Base-by-base conservation (phyloP, 176 grass and related monocot genomes). In the Ananas comosus region DNA sequence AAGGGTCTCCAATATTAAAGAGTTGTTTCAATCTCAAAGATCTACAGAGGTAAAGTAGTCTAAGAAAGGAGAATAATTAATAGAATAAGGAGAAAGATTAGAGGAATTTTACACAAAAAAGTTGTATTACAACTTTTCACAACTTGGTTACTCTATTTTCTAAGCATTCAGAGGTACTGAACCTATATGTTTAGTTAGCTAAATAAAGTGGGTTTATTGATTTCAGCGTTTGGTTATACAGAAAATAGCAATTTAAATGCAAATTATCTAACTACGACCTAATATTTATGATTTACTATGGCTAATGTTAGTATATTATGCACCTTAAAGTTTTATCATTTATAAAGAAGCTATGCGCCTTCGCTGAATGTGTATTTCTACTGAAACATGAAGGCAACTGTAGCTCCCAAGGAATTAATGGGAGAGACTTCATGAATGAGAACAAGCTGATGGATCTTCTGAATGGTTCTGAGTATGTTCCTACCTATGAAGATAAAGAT, bases 401-500 rank as follows among this genome's bases (percentile, higher is more conserved):
- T 47, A 69, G 71, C 11, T 50, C 8, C 17, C 29, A 65, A 52
- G 70, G 74, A 29, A 82, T 57, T 69, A 68, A 42, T 11, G 74
- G 65, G 25, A 76, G 51, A 24, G 74, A 77, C 29, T 77, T 58
- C 19, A 77, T 50, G 87, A 85, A 75, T 13, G 85, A 91, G 63
- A 85, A 76, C 10, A 87, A 84, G 69, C 51, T 91, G 74, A 85
- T 70, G 71, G 81, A 91, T 83, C 78, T 82, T 3, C 65, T 88
- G 49, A 93, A 83, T 33, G 84, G 82, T 64, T 92, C 82, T 8
- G 87, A 99, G 63, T 88, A 77, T 75, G 86, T 99, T 67, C 91
- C 87, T 16, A 93, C 94, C 63, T 93, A 93, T 19, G 89, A 99
- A 83, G 89, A 99, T 85, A 99, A 86, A 74, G 94, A 93, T 78